These are phyloP conservation scores for thale cress (Arabidopsis thaliana) DNA, from an alignment of 345 rosid genomes.

Conservation along the genomic window TAIR10.1 NC_003070.9:6248501-6249000, in stretches of 20 bases:
- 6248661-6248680: conserved; percentile 22
- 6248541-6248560: background rate
- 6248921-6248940: conserved; percentile 28
- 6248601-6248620: conserved; percentile 25
- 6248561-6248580: background rate
- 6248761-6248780: background rate
- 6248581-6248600: background rate
- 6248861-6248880: conserved; percentile 32
- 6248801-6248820: conserved; percentile 31
- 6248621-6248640: conserved; percentile 36
- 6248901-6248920: conserved; percentile 1
- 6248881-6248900: conserved; percentile 45
- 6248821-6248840: conserved; percentile 24
- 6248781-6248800: background rate
- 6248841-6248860: conserved; percentile 42
- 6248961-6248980: conserved; percentile 27
- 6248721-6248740: conserved; percentile 42
- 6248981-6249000: conserved; percentile 44
- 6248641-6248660: background rate
- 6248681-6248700: conserved; percentile 23
- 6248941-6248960: background rate
- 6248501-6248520: background rate
- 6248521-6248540: background rate
- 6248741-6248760: conserved; percentile 39
- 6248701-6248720: conserved; percentile 41